These are phyloP conservation scores for Leccinum huronense DNA, from an alignment of 1,284 basidiomycete genomes.

Conservation along the genomic window DNA sequence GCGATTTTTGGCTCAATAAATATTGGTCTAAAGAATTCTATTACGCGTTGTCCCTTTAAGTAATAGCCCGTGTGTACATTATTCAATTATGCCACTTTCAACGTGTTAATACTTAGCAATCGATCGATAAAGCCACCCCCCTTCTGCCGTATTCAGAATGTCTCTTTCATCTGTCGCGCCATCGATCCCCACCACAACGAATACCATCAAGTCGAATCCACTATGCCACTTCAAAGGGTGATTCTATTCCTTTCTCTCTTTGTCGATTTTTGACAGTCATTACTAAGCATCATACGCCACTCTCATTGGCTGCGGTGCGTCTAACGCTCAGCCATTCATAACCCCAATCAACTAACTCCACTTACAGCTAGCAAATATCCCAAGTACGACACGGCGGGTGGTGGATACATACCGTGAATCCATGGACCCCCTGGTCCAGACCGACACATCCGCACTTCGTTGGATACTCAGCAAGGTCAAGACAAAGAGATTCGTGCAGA, in stretches of 20 bases:
- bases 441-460: not conserved
- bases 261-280: not conserved
- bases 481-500: not conserved
- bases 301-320: not conserved
- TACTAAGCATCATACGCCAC: slow-evolving; percentile 2
- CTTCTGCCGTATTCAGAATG: not conserved
- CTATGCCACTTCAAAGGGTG: not conserved
- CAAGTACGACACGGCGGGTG: not conserved
- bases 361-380: not conserved
- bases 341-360: not conserved
- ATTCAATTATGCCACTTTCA: not conserved
- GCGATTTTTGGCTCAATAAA: not conserved
- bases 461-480: not conserved
- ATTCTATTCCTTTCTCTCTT: not conserved
- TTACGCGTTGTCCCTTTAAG: not conserved
- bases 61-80: too few relatives aligned
- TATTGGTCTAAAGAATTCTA: not conserved
- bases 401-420: not conserved
- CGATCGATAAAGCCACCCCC: not conserved
- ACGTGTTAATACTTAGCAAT: not conserved
- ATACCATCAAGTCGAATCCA: not conserved
- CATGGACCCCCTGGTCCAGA: not conserved
- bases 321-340: not conserved
- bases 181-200: not conserved
- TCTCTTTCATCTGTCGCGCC: not conserved